These are phyloP conservation scores for Hymenoscyphus fraxineus DNA, from an alignment of 2,329 filamentous ascomycete species.

Conservation along the genomic window DNA sequence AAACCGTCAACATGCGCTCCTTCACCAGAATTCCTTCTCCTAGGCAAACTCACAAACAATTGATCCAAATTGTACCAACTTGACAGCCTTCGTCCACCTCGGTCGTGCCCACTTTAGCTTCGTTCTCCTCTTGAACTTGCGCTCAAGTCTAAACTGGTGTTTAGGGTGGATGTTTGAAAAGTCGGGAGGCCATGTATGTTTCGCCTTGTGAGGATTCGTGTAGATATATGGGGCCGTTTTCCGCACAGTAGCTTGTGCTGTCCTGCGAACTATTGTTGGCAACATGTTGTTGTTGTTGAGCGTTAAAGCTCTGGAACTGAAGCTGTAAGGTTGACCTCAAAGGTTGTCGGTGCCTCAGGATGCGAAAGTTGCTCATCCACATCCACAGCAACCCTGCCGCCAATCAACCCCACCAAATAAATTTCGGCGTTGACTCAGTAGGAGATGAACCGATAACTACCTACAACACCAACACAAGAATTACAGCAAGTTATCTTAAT, in stretches of 20 bases:
- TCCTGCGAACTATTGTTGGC: slow-evolving; percentile 43
- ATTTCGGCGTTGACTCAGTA: slow-evolving; percentile 15
- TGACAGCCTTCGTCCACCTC: slow-evolving; percentile 60
- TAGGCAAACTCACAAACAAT: slow-evolving; percentile 30
- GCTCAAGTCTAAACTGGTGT: slow-evolving; percentile 74
- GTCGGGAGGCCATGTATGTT: slow-evolving; percentile 76
- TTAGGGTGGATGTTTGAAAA: slow-evolving; percentile 65
- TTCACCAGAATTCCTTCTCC: slow-evolving; percentile 15
- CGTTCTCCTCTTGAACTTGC: slow-evolving; percentile 70
- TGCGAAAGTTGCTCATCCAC: slow-evolving; percentile 3
- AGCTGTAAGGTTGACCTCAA: not conserved
- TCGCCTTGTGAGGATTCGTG: slow-evolving; percentile 58
- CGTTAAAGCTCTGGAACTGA: not conserved
- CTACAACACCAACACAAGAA: slow-evolving; percentile 6
- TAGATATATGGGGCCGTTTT: slow-evolving; percentile 35
- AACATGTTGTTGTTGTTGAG: slow-evolving; percentile 38
- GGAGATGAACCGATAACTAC: not conserved
- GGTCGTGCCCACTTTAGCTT: slow-evolving; percentile 59
- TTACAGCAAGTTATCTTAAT: not conserved
- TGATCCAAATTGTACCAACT: slow-evolving; percentile 53
- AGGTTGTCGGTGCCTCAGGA: not conserved
- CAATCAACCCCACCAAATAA: slow-evolving; percentile 24
- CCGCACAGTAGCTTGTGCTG: slow-evolving; percentile 34
- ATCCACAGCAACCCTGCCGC: slow-evolving; percentile 5
- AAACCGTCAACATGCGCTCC: not conserved